Base-by-base conservation (phyloP, 495 filamentous ascomycete species). In the Physcia stellaris region DNA sequence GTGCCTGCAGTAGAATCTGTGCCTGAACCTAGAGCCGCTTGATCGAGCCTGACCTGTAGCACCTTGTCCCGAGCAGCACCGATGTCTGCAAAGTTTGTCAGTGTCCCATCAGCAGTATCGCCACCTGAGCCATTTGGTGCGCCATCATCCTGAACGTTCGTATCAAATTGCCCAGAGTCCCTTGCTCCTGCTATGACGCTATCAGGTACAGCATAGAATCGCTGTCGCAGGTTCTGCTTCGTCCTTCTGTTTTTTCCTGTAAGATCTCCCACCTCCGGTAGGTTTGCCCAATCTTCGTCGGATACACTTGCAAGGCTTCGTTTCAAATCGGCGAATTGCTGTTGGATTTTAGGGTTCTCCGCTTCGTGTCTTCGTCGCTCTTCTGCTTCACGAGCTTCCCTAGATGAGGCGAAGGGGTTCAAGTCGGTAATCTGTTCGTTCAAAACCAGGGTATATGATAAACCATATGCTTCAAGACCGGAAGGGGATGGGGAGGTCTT, bases 71-170 rank as follows among this genome's bases (percentile, higher is more conserved):
- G 75, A 28, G 90, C 90, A 24, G 85, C 84, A 52, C 92, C 90
- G 45, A 99, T 95, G 52, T 94, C 79, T n/a, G 86, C 86, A 52
- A 98, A 98, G 52, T 98, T 93, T 12, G 88, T 96, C 71, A 93
- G 85, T 2, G 83, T 88, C 2, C 88, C 87, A 51, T 94, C 84
- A 13, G 57, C 61, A 6, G 57, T 66, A 32, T 79, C 74, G 32
- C 50, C 58, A 20, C 54, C 55, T 6, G 63, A 57, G 3, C 52
- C 54, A 41, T 59, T 60, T 1, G 66, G 62, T 11, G 62, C 55
- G 12, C 80, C 83, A 47, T 94, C 86, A 22, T 88, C 86, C 24
- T 73, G 67, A 18, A 99, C 71, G 0, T 79, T 86, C 0, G 83
- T 88, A 11, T 84, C 86, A 39, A 95, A 77, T 48, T 94, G 81